Percentiles rank a stretch among this genome's conserved stretches.
Evolutionary conservation across 306 rosid species (phyloP).

Genomic region (Cicer yamashitae): DNA sequence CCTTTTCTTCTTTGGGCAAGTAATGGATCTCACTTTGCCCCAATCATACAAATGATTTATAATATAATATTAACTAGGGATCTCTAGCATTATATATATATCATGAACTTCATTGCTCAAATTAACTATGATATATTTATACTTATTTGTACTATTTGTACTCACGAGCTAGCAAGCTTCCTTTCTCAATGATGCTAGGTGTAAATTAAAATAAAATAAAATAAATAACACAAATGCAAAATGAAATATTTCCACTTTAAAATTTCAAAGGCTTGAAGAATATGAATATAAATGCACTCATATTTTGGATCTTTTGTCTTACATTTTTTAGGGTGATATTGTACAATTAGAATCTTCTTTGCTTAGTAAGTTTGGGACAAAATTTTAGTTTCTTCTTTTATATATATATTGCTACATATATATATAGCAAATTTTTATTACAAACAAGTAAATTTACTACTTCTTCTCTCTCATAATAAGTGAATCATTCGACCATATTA

Average conservation of each 20-base stretch:
- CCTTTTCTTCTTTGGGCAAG: conserved; percentile 51
- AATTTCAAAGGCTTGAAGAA: not conserved
- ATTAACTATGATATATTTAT: conserved; percentile 12
- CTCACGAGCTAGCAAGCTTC: conserved; percentile 15
- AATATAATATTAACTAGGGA: conserved; percentile 34
- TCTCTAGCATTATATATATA: conserved; percentile 11
- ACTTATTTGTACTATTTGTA: too few relatives aligned
- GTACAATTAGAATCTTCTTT: not conserved
- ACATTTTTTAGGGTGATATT: not conserved
- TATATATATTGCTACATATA: too few relatives aligned
- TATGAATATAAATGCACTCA: not conserved
- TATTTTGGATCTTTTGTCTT: not conserved
- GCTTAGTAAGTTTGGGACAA: too few relatives aligned
- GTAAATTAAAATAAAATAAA: not conserved
- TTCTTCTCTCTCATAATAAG: too few relatives aligned
- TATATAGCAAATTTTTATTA: too few relatives aligned
- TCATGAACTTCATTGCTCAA: conserved; percentile 2
- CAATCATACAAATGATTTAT: conserved; percentile 2
- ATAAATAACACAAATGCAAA: not conserved
- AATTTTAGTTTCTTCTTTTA: too few relatives aligned
- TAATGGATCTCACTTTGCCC: conserved; percentile 51
- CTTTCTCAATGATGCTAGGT: not conserved
- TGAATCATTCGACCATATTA: too few relatives aligned
- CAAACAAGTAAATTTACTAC: too few relatives aligned
- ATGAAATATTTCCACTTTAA: not conserved